Conservation (phyloP, 305 asterid genomes). For the Fraxinus dipetala region DNA sequence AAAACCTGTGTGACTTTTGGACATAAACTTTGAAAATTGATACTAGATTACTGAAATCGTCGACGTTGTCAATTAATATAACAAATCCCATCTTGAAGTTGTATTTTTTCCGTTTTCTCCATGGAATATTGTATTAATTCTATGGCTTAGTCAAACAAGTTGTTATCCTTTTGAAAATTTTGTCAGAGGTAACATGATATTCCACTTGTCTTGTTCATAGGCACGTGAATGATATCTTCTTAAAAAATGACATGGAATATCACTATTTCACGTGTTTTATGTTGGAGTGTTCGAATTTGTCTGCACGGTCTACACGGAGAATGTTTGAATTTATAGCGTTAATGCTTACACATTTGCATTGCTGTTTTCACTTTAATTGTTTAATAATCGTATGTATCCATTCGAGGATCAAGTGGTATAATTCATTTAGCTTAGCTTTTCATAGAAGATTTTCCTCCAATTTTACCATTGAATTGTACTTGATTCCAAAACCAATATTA, state of each 20-base stretch:
- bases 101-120: not conserved
- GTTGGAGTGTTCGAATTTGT: conserved; percentile 6
- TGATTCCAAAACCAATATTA: not conserved
- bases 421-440: not conserved
- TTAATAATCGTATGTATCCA: not conserved
- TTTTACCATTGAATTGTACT: not conserved
- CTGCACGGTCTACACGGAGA: conserved; percentile 6
- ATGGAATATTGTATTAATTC: not conserved
- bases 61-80: not conserved
- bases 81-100: not conserved
- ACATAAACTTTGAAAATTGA: not conserved
- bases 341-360: not conserved
- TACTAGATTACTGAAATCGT: not conserved
- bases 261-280: not conserved
- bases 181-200: not conserved
- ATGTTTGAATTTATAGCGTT: not conserved
- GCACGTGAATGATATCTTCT: conserved; percentile 18
- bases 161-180: not conserved
- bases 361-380: not conserved
- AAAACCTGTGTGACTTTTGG: not conserved
- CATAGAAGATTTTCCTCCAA: not conserved
- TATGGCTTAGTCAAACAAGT: conserved; percentile 12
- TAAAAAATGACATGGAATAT: not conserved
- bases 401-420: not conserved
- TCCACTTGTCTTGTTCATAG: not conserved